Evolutionary conservation across 1,284 basidiomycete genomes (phyloP), one percentile per base, ranked within the genome.

Genomic region (Marasmius tenuissimus): DNA sequence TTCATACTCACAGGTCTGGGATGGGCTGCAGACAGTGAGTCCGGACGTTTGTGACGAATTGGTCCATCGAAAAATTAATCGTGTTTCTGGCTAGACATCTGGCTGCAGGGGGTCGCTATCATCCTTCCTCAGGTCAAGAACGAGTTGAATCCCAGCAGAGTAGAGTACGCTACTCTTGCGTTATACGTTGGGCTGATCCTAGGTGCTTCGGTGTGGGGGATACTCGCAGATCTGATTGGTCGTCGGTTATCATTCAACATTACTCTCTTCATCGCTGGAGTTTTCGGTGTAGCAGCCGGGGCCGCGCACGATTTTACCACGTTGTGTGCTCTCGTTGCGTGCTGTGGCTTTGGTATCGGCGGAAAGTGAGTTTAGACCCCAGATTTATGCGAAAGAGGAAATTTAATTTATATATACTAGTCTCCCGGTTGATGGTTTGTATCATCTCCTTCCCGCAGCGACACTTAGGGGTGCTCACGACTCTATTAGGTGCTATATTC

Each of bases 201-300:
- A 11, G 86, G 87, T 33, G 85, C 87, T 11, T 78, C 77, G 2
- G 77, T 77, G 40, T 88, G 85, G 85, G 82, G 81, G 20, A 68
- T 78, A 35, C 69, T 81, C 63, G 80, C 81, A 0, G 81, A 83
- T 63, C 67, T 82, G 59, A 78, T 82, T 53, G 83, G 84, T 3
- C 78, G 86, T 22, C 78, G 76, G 49, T 68, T 85, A 9, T 83
- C 85, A 3, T 88, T 86, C 77, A 79, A 88, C 66, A 79, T 80
- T 14, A 88, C 87, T 0, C 74, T 89, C 22, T 82, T 87, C 68
- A 72, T 89, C 53, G 78, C 78, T 27, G 85, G 84, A 37, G 70
- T 86, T 0, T 88, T 89, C 66, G 86, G 85, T 16, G 75, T 87
- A 53, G 81, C 82, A 0, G 80, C 85, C 1, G 87, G 84, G 22